A percentile compares a stretch with the other conserved stretches of the same genome.
Conservation (phyloP, 2,329 filamentous ascomycete species). For the Beauveria bassiana region DNA sequence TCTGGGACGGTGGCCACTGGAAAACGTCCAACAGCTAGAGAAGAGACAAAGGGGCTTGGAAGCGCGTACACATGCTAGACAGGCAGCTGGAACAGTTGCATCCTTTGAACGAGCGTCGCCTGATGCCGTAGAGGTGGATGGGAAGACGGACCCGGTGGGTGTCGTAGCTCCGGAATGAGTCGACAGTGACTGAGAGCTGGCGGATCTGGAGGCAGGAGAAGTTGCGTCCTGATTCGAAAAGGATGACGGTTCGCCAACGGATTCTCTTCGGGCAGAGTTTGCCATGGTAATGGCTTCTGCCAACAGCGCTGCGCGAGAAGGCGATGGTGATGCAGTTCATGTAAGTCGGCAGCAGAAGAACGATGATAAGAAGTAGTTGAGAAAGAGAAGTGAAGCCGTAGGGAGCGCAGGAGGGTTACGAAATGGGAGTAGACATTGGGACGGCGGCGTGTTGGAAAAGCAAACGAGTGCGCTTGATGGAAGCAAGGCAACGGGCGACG, state of each 20-base stretch:
- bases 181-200: background rate
- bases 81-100: conserved; percentile 41
- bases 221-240: background rate
- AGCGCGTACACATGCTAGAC: conserved; percentile 46
- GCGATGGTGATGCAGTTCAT: background rate
- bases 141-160: conserved; percentile 8
- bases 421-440: background rate
- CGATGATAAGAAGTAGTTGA: background rate
- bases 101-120: conserved; percentile 19
- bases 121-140: conserved; percentile 19
- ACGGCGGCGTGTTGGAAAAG: background rate
- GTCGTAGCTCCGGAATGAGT: background rate
- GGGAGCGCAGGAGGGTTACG: background rate
- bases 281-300: background rate
- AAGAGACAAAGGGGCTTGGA: background rate
- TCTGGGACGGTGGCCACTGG: conserved; percentile 1
- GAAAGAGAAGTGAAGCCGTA: background rate
- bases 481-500: background rate
- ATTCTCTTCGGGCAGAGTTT: background rate
- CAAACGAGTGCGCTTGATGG: background rate
- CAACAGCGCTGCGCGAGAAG: background rate
- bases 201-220: background rate
- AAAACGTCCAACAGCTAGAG: background rate
- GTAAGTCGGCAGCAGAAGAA: background rate
- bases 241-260: background rate